Base-by-base conservation (phyloP, 768 basidiomycete species). In the Mycena floridula region DNA sequence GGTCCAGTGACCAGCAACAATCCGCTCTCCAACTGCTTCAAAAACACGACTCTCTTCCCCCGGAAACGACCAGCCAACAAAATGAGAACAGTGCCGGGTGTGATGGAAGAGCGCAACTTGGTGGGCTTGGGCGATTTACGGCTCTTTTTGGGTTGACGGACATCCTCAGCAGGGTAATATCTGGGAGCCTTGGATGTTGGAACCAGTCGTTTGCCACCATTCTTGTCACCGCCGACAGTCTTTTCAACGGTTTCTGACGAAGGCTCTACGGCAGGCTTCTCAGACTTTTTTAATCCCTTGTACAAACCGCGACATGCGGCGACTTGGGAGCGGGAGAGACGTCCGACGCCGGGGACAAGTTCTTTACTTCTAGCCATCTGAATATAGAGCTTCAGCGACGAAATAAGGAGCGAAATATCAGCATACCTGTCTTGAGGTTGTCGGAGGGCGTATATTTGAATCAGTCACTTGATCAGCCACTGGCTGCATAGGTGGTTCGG, bases 31-130 rank as follows among this genome's bases (percentile, higher is more conserved):
- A 98, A 71, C 75, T 94, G 92, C 80, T 96, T 96, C 73, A 99
- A 74, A 72, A 91, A 95, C 46, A 99, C 93, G 53, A 99, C 96
- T 44, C 96, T 83, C 82, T 98, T 98, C 52, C 95, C 95, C 54
- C 89, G 76, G 89, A 90, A 98, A 61, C 93, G 89, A 60, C 96
- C 96, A 49, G 96, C 95, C 58, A 99, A 82, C 56, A 99, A 75
- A 69, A 99, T 97, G 54, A 99, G 75, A 61, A 99, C 77, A 63
- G 92, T 85, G 52, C 96, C 96, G 50, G 93, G 90, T 50, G 84
- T 86, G 73, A 99, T 96, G 55, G 87, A 78, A 44, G 81, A 64
- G 59, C 95, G 91, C 52, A 97, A 81, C 50, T 74, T 71, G 50
- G 91, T 63, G 54, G 87, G 77, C 67, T 85, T 84, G 56, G 79